Evolutionary conservation across 768 basidiomycete genomes (phyloP).

Genomic region (Auriscalpium orientale): DNA sequence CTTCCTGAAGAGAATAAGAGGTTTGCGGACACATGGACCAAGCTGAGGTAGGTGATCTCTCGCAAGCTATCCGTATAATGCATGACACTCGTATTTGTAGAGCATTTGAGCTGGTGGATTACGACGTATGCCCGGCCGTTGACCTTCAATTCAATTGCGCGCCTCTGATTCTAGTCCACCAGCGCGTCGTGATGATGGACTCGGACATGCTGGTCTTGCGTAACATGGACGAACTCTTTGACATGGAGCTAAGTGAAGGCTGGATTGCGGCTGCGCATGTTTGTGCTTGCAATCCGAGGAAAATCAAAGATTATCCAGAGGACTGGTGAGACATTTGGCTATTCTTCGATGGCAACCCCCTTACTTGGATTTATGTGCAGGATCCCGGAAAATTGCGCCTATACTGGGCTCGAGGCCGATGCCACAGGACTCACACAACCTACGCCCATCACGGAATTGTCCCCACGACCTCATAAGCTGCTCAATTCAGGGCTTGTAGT

Average conservation of each 20-base stretch:
- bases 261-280: constrained; percentile 86
- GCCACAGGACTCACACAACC: constrained; percentile 30
- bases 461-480: constrained; percentile 70
- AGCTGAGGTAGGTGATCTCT: constrained; percentile 33
- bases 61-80: not conserved
- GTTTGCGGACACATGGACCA: constrained; percentile 62
- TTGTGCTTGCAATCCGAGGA: constrained; percentile 91
- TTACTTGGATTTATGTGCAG: constrained; percentile 31
- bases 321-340: constrained; percentile 58
- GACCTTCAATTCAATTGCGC: not conserved
- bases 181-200: constrained; percentile 79
- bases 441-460: constrained; percentile 28
- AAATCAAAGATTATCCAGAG: constrained; percentile 73
- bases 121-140: constrained; percentile 46
- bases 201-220: constrained; percentile 79
- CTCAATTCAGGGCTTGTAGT: constrained; percentile 91
- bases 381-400: constrained; percentile 89
- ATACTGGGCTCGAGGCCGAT: constrained; percentile 45
- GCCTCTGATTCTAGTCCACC: constrained; percentile 5
- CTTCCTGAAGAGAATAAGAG: constrained; percentile 35
- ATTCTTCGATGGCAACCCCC: constrained; percentile 6
- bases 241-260: constrained; percentile 45
- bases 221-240: constrained; percentile 77
- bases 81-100: constrained; percentile 17
- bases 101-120: constrained; percentile 61